Conservation (phyloP, 305 asterid species). For the Fraxinus greggii region DNA sequence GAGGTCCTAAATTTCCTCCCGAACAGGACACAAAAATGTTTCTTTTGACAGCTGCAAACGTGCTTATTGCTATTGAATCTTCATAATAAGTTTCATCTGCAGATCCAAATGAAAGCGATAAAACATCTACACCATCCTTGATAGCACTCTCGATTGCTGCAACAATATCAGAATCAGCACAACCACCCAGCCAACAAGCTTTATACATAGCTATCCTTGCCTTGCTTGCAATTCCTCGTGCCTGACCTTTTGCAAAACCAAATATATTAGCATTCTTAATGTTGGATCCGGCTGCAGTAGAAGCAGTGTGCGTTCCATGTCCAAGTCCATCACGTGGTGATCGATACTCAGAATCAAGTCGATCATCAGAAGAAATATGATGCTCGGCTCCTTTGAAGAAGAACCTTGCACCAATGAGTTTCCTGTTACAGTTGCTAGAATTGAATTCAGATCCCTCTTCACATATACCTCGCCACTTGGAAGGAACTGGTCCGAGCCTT, state of each 20-base stretch:
- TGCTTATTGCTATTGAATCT: background rate
- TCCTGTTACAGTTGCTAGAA: constrained; percentile 16
- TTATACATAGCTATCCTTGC: background rate
- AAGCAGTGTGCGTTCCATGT: background rate
- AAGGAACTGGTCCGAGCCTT: constrained; percentile 18
- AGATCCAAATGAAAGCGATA: background rate
- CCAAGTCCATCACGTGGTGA: background rate
- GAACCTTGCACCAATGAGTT: background rate
- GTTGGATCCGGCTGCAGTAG: background rate
- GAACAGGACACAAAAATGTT: background rate
- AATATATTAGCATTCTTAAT: background rate
- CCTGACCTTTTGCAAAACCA: background rate
- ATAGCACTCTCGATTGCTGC: background rate
- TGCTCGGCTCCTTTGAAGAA: background rate
- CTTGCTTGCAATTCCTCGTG: background rate
- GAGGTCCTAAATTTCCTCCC: background rate
- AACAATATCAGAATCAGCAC: background rate
- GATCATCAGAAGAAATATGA: background rate
- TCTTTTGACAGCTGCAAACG: background rate
- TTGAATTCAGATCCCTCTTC: constrained; percentile 22
- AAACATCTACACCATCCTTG: background rate
- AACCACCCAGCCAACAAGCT: background rate
- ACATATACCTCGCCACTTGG: constrained; percentile 32
- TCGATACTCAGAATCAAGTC: background rate
- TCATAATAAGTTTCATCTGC: background rate